Evolutionary conservation across 495 filamentous ascomycete species (phyloP).

Genomic region (Penicillium cosmopolitanum): DNA sequence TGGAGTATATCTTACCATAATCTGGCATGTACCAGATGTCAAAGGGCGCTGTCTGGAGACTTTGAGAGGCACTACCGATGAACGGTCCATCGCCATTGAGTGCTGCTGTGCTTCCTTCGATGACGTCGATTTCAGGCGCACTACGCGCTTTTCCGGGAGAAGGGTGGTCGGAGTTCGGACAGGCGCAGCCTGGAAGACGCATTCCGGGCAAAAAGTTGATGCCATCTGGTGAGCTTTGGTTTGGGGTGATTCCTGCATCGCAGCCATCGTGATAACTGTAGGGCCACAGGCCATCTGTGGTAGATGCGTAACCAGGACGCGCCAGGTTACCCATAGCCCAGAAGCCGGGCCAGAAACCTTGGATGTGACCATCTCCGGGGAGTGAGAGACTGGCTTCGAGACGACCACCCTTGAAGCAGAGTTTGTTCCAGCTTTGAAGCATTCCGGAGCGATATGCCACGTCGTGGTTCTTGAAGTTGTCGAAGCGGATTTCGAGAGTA

Average conservation of each 20-base stretch:
- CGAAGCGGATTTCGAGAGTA: slow-evolving; percentile 67
- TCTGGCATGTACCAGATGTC: slow-evolving; percentile 79
- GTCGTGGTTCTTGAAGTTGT: slow-evolving; percentile 68
- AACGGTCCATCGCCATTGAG: slow-evolving; percentile 51
- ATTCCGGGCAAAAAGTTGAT: slow-evolving; percentile 73
- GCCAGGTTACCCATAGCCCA: slow-evolving; percentile 81
- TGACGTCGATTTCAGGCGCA: slow-evolving; percentile 76
- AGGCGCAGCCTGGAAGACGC: slow-evolving; percentile 73
- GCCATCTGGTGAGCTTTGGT: slow-evolving; percentile 71
- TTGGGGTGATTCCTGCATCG: slow-evolving; percentile 77
- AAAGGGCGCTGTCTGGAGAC: slow-evolving; percentile 74
- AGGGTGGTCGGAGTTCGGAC: slow-evolving; percentile 67
- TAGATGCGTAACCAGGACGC: slow-evolving; percentile 69
- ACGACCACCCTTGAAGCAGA: slow-evolving; percentile 76
- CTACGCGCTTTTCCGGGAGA: slow-evolving; percentile 69
- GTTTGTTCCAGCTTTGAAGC: slow-evolving; percentile 80
- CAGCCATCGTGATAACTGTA: slow-evolving; percentile 76
- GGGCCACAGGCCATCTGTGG: slow-evolving; percentile 78
- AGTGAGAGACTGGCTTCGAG: slow-evolving; percentile 79
- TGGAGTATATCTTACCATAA: slow-evolving; percentile 47
- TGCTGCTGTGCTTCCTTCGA: slow-evolving; percentile 67
- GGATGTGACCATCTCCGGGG: slow-evolving; percentile 67
- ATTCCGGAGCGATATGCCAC: slow-evolving; percentile 78
- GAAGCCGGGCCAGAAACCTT: slow-evolving; percentile 81
- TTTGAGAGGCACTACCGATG: slow-evolving; percentile 70